Percentiles rank a stretch among this genome's conserved stretches.
Evolutionary conservation across 2,329 filamentous ascomycete species (phyloP).

Genomic region (Venturia pyrina): DNA sequence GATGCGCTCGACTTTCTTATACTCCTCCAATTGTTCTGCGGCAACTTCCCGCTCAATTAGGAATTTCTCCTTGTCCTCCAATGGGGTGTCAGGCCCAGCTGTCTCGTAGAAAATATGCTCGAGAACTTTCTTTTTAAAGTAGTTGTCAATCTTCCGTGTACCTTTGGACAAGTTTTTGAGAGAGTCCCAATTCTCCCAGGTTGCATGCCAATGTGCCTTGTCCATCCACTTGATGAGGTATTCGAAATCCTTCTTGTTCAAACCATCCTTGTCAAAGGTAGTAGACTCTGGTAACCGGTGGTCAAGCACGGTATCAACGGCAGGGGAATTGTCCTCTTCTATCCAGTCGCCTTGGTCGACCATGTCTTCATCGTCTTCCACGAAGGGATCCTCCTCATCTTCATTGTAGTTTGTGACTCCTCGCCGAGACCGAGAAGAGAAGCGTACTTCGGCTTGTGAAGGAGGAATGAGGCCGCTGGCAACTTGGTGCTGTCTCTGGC

Average conservation of each 20-base stretch:
- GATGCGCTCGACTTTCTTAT: slow-evolving; percentile 84
- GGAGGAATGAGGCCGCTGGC: slow-evolving; percentile 51
- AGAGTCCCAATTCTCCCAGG: slow-evolving; percentile 75
- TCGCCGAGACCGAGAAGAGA: slow-evolving; percentile 77
- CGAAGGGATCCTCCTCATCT: slow-evolving; percentile 32
- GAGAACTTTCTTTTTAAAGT: slow-evolving; percentile 79
- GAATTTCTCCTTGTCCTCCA: slow-evolving; percentile 86
- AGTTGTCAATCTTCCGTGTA: slow-evolving; percentile 86
- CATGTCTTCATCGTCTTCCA: slow-evolving; percentile 47
- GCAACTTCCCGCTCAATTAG: slow-evolving; percentile 90
- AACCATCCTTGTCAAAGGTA: slow-evolving; percentile 21
- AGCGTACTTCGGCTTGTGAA: slow-evolving; percentile 71
- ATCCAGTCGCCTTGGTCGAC: slow-evolving; percentile 51
- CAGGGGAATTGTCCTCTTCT: slow-evolving; percentile 64
- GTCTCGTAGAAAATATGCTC: slow-evolving; percentile 51
- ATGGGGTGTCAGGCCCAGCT: slow-evolving; percentile 62
- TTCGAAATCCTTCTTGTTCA: slow-evolving; percentile 71
- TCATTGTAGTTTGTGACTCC: slow-evolving; percentile 62
- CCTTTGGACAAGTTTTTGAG: slow-evolving; percentile 65
- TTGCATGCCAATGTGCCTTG: slow-evolving; percentile 89
- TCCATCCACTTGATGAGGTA: slow-evolving; percentile 95
- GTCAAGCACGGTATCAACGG: slow-evolving; percentile 84
- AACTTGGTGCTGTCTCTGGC: slow-evolving; percentile 57
- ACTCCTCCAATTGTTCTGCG: slow-evolving; percentile 78
- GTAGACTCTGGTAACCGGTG: slow-evolving; percentile 65